Conservation (phyloP, 192 early-diverging fungal species). For the Podila verticillata region DNA sequence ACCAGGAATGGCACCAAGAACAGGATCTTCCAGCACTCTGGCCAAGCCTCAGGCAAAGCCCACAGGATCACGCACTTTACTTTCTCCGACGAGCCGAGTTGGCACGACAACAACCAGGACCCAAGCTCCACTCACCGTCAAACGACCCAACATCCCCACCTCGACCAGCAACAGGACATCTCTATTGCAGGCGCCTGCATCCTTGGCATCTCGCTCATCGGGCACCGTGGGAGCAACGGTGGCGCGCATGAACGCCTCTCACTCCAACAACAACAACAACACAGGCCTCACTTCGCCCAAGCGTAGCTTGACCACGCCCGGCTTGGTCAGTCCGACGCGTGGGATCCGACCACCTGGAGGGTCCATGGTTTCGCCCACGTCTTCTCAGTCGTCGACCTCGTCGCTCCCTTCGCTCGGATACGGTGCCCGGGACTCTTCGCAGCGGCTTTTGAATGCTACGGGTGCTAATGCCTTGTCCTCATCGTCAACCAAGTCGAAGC, state of each 20-base stretch:
- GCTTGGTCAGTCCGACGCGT: conserved; percentile 21
- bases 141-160: conserved; percentile 1
- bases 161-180: conserved; percentile 6
- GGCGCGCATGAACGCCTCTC: not conserved
- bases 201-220: not conserved
- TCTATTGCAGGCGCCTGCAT: conserved; percentile 9
- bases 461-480: conserved; percentile 1
- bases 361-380: conserved; percentile 28
- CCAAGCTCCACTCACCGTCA: not conserved
- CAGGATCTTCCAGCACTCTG: conserved; percentile 8
- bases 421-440: conserved; percentile 9
- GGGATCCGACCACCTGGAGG: not conserved
- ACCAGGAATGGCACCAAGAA: conserved; percentile 4
- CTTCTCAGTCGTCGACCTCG: conserved; percentile 22
- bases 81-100: not conserved
- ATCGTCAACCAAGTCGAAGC: not conserved
- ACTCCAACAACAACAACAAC: not conserved
- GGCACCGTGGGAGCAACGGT: not conserved
- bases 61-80: not conserved
- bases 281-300: conserved; percentile 1
- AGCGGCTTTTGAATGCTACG: conserved; percentile 21
- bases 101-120: not conserved
- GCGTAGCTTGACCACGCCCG: conserved; percentile 2
- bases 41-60: not conserved
- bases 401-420: conserved; percentile 8